Evolutionary conservation across 352 stramenopile species (phyloP).

Genomic region (Phytopythium mirpurense): DNA sequence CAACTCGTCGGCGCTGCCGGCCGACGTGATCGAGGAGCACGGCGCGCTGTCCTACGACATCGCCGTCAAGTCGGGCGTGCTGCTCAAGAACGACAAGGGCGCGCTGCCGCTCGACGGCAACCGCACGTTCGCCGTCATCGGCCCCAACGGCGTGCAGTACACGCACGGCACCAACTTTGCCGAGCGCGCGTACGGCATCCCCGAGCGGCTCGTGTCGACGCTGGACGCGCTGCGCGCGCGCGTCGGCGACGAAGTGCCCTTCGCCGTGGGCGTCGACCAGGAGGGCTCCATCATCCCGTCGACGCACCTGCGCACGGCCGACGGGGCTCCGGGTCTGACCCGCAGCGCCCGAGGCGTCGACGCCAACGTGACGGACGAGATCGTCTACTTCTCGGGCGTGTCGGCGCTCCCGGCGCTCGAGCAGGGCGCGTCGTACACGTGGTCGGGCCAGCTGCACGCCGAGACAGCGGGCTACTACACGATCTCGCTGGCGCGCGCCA

Average conservation of each 20-base stretch:
- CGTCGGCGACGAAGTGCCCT: constrained; percentile 18
- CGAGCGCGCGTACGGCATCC: constrained; percentile 23
- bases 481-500: constrained; percentile 19
- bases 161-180: constrained; percentile 28
- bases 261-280: constrained; percentile 22
- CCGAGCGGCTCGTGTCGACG: constrained; percentile 19
- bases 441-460: constrained; percentile 20
- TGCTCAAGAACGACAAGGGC: constrained; percentile 25
- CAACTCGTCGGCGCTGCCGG: constrained; percentile 15
- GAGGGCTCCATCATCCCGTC: constrained; percentile 24
- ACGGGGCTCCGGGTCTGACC: constrained; percentile 17
- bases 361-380: constrained; percentile 14
- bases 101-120: constrained; percentile 14
- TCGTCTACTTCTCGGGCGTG: constrained; percentile 24
- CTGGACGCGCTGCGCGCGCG: constrained; percentile 19
- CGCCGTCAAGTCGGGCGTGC: constrained; percentile 24
- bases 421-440: constrained; percentile 19
- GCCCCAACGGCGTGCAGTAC: constrained; percentile 29
- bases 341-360: constrained; percentile 16
- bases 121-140: constrained; percentile 21
- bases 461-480: constrained; percentile 26
- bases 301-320: constrained; percentile 20
- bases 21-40: constrained; percentile 19
- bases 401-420: constrained; percentile 10
- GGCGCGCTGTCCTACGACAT: constrained; percentile 25